Evolutionary conservation across 2,329 filamentous ascomycete species (phyloP), one percentile per base, ranked within the genome.

Genomic region (Rachicladosporium sp.): DNA sequence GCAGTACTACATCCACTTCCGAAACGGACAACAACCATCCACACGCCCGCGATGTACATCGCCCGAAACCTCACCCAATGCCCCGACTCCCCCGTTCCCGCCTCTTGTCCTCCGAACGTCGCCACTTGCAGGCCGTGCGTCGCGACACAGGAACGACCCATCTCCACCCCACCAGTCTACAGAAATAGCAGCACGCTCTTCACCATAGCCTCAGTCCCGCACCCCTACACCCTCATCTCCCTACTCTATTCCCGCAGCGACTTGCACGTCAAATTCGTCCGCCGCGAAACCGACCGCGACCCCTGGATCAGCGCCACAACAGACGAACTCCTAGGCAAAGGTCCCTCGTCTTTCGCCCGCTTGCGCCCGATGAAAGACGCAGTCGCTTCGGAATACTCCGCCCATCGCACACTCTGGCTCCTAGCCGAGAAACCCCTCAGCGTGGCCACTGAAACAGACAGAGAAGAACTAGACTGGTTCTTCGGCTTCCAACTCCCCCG

Each of bases 191-290:
- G 79, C 10, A 69, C 68, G 1, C 57, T 81, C 10, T 96, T 87
- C 65, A 86, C 82, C 2, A 83, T 98, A 46, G 87, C 82, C 43
- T 83, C 79, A 1, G 80, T 96, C 9, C 89, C 89, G 0, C 91
- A 98, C 57, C 91, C 91, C 0, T 93, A 87, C 66, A 95, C 88
- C 1, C 69, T 86, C 32, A 73, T 78, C 39, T 74, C 77, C 9
- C 67, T 96, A n/a, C 70, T 76, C 43, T 71, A 76, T 46, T 45
- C 49, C 11, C 54, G 76, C 42, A 64, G 67, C 38, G 65, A 55
- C 7, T 43, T 69, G 33, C 57, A 64, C 40, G 46, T 54, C 6
- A 55, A 53, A 19, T 69, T 65, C 52, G 52, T 70, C n/a, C 63
- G 66, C 36, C 69, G 74, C 31, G 69, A 76, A 2, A 79, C 82